A percentile compares a stretch with the other conserved stretches of the same genome.
Evolutionary conservation across 1,284 basidiomycete genomes (phyloP).

Genomic region (Fistulinella staudtii): DNA sequence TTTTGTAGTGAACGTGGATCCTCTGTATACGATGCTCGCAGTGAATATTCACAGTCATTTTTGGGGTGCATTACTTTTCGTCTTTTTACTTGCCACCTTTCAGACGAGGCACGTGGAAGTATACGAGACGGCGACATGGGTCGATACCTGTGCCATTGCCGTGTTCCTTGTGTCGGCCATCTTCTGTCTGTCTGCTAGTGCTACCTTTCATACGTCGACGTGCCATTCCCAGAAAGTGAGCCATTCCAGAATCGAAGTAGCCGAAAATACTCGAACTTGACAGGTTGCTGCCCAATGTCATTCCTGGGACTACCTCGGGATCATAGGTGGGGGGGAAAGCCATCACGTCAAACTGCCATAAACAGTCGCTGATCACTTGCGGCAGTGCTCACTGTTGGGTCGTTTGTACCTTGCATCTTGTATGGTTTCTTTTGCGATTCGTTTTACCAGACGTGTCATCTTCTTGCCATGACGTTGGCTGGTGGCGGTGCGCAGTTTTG

Average conservation of each 20-base stretch:
- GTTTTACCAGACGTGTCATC: constrained; percentile 49
- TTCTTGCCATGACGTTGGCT: constrained; percentile 49
- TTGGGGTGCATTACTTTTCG: constrained; percentile 69
- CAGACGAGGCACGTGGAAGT: constrained; percentile 46
- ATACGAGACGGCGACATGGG: constrained; percentile 52
- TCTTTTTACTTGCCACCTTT: constrained; percentile 55
- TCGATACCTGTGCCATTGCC: constrained; percentile 62
- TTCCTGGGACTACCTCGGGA: constrained; percentile 71
- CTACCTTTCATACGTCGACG: constrained; percentile 72
- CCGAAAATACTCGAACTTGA: constrained; percentile 1
- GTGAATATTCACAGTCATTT: constrained; percentile 92
- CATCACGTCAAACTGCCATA: neutral
- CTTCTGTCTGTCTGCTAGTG: constrained; percentile 72
- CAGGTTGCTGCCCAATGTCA: constrained; percentile 53
- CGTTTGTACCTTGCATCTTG: constrained; percentile 72
- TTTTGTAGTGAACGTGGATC: constrained; percentile 9
- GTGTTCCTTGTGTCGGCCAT: constrained; percentile 73
- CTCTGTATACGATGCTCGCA: constrained; percentile 30
- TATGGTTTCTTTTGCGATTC: constrained; percentile 71
- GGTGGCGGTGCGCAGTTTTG: constrained; percentile 52
- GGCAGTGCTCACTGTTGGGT: constrained; percentile 68
- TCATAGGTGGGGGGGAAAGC: constrained; percentile 44
- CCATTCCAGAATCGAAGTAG: constrained; percentile 5
- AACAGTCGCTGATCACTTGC: neutral
- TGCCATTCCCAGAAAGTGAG: constrained; percentile 70